Evolutionary conservation across 1,284 basidiomycete species (phyloP), one percentile per base, ranked within the genome.

Genomic region (Xerocomus minutiporus): DNA sequence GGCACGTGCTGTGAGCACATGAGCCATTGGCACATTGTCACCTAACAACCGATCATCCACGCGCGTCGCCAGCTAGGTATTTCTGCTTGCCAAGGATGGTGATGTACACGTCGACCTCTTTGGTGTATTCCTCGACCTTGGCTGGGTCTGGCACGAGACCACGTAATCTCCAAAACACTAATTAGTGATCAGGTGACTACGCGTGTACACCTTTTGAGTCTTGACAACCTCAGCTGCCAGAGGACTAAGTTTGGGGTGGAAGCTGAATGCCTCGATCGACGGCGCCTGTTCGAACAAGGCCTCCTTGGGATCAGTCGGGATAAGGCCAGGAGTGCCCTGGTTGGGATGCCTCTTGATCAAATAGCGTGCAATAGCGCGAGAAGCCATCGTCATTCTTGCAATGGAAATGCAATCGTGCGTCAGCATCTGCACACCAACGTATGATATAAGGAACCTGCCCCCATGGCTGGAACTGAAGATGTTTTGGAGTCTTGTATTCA

Each of bases 371-470:
- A 84, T 82, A 3, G 81, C 81, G 35, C 82, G 76, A 34, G 74
- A 77, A 75, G 15, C 74, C 73, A 44, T 80, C 76, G 45, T 80
- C 75, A 42, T 77, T 71, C 69, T 67, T 25, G 20, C 13, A 46
- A 20, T 5, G 11, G 26, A 5, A 4, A 11, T 31, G 9, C 29
- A 31, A 31, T 23, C 23, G 9, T 4, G 5, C 0, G 12, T 63
- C 36, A 58, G 35, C 25, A 2, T 45, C 11, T n/a, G 9, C 1
- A 23, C 5, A 8, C 5, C 15, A 8, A 66, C 74, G 36, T 55
- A 80, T 79, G 51, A 88, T 73, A 66, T 78, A 83, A 2, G 84
- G 85, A 55, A 87, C 66, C 64, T 83, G 81, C 17, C 82, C 83
- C 59, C 87, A 88, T 0, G 86, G 84, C 57, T 87, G 83, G 25